A percentile compares a stretch with the other conserved stretches of the same genome.
phyloP scores from a whole-genome alignment of 2,329 filamentous ascomycete species.

The Harringtonia lauricola region DNA sequence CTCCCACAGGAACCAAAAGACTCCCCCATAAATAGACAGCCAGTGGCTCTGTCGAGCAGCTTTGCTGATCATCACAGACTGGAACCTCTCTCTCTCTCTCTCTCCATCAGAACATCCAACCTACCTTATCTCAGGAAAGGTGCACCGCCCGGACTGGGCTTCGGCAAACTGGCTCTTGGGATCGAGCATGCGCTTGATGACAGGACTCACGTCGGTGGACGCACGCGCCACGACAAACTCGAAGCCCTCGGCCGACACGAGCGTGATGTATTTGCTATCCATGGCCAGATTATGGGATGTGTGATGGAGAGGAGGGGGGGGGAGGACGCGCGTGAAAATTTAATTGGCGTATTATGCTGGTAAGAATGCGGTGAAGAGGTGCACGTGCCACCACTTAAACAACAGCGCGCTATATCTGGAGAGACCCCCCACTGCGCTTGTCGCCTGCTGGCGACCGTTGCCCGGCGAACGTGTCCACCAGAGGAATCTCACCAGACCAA shows the following conservation, averaged over 20 bases:
- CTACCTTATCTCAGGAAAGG: slow-evolving; percentile 66
- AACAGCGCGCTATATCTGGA: not conserved
- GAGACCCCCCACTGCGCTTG: not conserved
- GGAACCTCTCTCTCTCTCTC: too few species aligned
- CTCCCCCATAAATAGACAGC: not conserved
- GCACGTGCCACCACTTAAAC: slow-evolving; percentile 1
- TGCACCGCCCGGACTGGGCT: slow-evolving; percentile 50
- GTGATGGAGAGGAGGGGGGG: slow-evolving; percentile 7
- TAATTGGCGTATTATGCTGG: too few species aligned
- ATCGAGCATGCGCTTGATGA: slow-evolving; percentile 67
- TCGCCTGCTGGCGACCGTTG: slow-evolving; percentile 4
- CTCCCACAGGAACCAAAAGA: slow-evolving; percentile 8
- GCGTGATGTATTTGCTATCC: slow-evolving; percentile 60
- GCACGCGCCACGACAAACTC: slow-evolving; percentile 67
- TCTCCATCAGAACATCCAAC: too few species aligned
- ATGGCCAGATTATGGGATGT: not conserved
- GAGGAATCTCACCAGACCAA: slow-evolving; percentile 7
- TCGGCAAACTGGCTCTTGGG: slow-evolving; percentile 57
- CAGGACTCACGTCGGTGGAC: slow-evolving; percentile 56
- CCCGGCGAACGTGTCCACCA: slow-evolving; percentile 7
- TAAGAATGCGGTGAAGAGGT: too few species aligned
- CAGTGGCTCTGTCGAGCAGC: slow-evolving; percentile 9
- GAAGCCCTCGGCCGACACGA: slow-evolving; percentile 64
- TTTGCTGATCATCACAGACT: slow-evolving; percentile 21
- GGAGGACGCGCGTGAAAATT: too few species aligned